phyloP scores from a whole-genome alignment of 164 flowering plant genomes.

The Vitis rotundifolia region DNA sequence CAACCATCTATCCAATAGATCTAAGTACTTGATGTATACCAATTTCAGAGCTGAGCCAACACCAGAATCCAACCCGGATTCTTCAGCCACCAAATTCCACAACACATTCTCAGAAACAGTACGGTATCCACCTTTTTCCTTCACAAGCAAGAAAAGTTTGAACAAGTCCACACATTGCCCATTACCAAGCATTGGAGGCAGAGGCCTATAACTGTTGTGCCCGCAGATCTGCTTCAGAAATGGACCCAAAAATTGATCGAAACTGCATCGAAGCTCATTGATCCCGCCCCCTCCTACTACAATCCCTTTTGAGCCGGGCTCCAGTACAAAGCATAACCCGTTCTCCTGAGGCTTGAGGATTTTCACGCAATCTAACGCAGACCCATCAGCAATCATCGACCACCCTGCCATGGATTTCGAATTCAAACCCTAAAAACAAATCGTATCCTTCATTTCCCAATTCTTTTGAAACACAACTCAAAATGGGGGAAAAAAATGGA shows the following conservation, averaged over 20 bases:
- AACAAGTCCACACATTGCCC: conserved; percentile 59
- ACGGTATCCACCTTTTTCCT: conserved; percentile 52
- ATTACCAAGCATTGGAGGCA: conserved; percentile 61
- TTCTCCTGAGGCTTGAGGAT: conserved; percentile 11
- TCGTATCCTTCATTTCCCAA: too few relatives aligned
- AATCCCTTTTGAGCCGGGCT: conserved; percentile 8
- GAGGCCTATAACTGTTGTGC: conserved; percentile 25
- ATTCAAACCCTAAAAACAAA: conserved; percentile 33
- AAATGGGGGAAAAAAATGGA: background rate
- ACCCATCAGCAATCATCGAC: conserved; percentile 35
- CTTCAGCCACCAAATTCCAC: conserved; percentile 52
- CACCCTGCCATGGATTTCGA: conserved; percentile 40
- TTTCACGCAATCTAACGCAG: conserved; percentile 24
- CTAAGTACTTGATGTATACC: conserved; percentile 59
- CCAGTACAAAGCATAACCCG: conserved; percentile 19
- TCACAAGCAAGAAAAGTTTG: conserved; percentile 52
- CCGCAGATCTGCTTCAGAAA: conserved; percentile 32
- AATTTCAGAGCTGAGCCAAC: conserved; percentile 42
- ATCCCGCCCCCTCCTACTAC: background rate
- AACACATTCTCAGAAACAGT: conserved; percentile 30
- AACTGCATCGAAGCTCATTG: conserved; percentile 24
- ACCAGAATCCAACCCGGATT: conserved; percentile 40
- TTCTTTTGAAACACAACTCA: background rate
- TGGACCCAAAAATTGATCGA: conserved; percentile 23
- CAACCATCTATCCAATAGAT: conserved; percentile 43